phyloP scores from a whole-genome alignment of 2,329 filamentous ascomycete species.

The Botrytis pseudocinerea region DNA sequence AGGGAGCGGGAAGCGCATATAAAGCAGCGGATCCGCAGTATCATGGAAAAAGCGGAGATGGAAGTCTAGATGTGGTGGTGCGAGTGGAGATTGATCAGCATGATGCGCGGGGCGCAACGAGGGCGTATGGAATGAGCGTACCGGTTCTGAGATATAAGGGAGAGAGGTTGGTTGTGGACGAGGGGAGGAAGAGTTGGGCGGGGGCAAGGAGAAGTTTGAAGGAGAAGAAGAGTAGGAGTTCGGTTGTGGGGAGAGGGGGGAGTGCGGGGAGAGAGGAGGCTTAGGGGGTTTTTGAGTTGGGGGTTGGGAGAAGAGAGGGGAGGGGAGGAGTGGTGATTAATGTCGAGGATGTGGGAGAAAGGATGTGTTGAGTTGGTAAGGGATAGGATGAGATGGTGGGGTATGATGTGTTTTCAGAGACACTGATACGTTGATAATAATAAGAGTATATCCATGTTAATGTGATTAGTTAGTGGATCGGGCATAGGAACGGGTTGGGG shows the following conservation, averaged over 20 bases:
- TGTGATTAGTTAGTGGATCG: neutral
- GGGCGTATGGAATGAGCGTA: slow-evolving; percentile 83
- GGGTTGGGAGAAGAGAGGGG: neutral
- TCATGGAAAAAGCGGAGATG: slow-evolving; percentile 57
- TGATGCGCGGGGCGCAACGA: slow-evolving; percentile 76
- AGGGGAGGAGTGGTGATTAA: neutral
- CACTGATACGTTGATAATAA: neutral
- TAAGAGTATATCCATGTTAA: neutral
- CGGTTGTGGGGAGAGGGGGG: neutral
- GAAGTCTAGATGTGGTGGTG: slow-evolving; percentile 76
- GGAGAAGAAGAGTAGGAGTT: neutral
- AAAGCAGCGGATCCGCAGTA: slow-evolving; percentile 58
- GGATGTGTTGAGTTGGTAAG: neutral
- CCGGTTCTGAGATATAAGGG: slow-evolving; percentile 49
- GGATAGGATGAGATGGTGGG: neutral
- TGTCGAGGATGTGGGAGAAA: neutral
- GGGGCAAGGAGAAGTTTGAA: neutral
- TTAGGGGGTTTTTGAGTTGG: neutral
- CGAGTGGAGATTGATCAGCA: slow-evolving; percentile 86
- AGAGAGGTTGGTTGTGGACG: neutral
- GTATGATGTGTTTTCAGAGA: too few relatives aligned
- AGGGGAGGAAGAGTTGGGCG: neutral
- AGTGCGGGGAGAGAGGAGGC: neutral
- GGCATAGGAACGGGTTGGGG: neutral
- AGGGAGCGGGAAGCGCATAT: slow-evolving; percentile 75